A percentile compares a stretch with the other conserved stretches of the same genome.
phyloP scores from a whole-genome alignment of 441 rosid genomes.

The Codiaeum variegatum region DNA sequence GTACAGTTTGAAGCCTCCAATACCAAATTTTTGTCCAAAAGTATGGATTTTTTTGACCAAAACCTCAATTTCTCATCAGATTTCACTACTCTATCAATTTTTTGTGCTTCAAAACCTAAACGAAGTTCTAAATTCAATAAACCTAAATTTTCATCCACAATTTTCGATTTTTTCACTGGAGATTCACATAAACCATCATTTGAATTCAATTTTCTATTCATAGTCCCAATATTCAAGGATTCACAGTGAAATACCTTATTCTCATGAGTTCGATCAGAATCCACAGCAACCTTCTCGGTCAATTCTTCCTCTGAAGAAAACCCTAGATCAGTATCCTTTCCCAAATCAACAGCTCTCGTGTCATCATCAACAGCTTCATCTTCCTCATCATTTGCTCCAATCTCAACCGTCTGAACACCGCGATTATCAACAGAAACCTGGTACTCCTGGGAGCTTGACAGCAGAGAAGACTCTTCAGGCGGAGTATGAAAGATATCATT shows the following conservation, averaged over 20 bases:
- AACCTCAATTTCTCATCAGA: conserved; percentile 15
- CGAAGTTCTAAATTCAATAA: not conserved
- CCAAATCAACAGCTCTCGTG: too few relatives aligned
- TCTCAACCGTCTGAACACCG: conserved; percentile 9
- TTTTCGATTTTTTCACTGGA: conserved; percentile 7
- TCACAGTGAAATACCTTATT: conserved; percentile 12
- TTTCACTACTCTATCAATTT: conserved; percentile 10
- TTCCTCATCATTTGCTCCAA: not conserved
- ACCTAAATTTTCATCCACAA: not conserved
- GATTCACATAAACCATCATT: conserved; percentile 18
- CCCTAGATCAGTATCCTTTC: too few relatives aligned
- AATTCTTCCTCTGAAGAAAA: conserved; percentile 25
- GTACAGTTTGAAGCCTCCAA: too few relatives aligned
- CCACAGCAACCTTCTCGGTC: conserved; percentile 22
- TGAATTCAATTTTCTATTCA: conserved; percentile 15
- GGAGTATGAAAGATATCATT: conserved; percentile 39
- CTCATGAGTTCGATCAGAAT: conserved; percentile 3
- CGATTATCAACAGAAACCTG: conserved; percentile 1
- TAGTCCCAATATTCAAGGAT: conserved; percentile 17
- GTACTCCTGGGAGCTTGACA: conserved; percentile 11
- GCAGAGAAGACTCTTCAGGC: conserved; percentile 25
- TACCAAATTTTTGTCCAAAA: not conserved
- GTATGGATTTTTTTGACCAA: conserved; percentile 12
- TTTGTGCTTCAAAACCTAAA: not conserved
- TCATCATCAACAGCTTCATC: conserved; percentile 11